These are phyloP conservation scores for Sugiyamaella sp. DNA, from an alignment of 1,139 yeast species.

Conservation along the genomic window DNA sequence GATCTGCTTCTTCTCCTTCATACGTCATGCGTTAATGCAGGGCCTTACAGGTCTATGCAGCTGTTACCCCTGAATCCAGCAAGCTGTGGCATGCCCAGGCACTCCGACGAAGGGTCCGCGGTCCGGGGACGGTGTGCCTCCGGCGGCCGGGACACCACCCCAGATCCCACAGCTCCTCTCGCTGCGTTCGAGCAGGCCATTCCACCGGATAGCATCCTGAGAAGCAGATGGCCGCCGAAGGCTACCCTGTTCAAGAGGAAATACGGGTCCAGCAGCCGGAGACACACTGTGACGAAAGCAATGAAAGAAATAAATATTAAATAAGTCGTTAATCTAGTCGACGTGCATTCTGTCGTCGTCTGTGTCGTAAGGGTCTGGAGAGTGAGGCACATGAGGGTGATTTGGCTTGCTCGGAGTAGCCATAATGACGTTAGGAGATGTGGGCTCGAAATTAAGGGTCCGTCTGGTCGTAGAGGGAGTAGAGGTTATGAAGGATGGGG, in stretches of 20 bases:
- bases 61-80: too few species aligned
- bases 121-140: too few species aligned
- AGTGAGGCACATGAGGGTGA: not conserved
- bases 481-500: slow-evolving; percentile 13
- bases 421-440: slow-evolving; percentile 16
- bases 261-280: slow-evolving; percentile 1
- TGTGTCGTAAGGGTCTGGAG: slow-evolving; percentile 12
- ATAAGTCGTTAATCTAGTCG: not conserved
- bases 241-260: too few species aligned
- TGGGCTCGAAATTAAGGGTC: slow-evolving; percentile 4
- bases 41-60: too few species aligned
- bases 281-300: too few species aligned
- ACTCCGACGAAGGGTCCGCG: too few species aligned
- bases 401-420: slow-evolving; percentile 10
- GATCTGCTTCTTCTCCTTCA: too few species aligned
- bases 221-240: too few species aligned
- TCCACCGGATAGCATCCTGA: too few species aligned
- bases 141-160: not conserved
- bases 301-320: slow-evolving; percentile 1
- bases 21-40: too few species aligned
- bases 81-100: too few species aligned
- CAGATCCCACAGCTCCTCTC: not conserved
- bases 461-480: slow-evolving; percentile 15
- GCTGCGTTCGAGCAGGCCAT: too few species aligned
- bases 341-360: slow-evolving; percentile 19